Evolutionary conservation across 139 green algal species (phyloP), one percentile per base, ranked within the genome.

Genomic region (Haematococcus lacustris): DNA sequence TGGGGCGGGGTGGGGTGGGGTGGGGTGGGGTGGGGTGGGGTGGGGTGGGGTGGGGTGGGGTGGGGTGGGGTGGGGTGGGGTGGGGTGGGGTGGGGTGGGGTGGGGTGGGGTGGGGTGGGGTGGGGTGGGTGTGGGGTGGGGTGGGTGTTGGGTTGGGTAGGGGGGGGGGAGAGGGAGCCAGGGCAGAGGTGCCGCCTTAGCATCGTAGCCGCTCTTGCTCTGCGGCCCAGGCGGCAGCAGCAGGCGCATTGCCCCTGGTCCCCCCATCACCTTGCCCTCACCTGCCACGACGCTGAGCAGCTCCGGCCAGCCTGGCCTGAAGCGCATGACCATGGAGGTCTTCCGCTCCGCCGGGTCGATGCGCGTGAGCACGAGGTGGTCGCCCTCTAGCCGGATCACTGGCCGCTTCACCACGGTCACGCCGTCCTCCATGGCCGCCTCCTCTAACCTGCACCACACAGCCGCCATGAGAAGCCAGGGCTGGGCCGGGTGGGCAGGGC

Each of bases 251-350:
- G 51, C 63, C 63, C 26, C 63, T 69, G 66, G 26, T 70, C 64
- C 17, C 35, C 7, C n/a, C 80, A 78, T 26, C 63, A n/a, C n/a
- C n/a, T n/a, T n/a, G n/a, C n/a, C 26, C 57, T 88, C 77, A n/a
- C 80, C 87, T 2, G 68, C 40, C 28, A 92, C 66, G 41, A 82
- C 80, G 2, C 65, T 61, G 1, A 79, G 76, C 71, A 91, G 76
- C 23, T 82, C 67, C 38, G 82, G 69, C 89, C 88, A 93, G 35
- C 78, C 83, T 3, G 83, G 82, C 33, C 86, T 80, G 17, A 88
- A 73, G 51, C 85, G 84, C 53, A 96, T 78, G 50, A 96, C 80
- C 86, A 97, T 93, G 77, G 68, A 85, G 28, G 85, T 93, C 64
- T 84, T 74, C 1, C 40, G 72, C 21, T 76, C 65, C 28, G 57